Percentiles rank a stretch among this genome's conserved stretches.
phyloP scores from a whole-genome alignment of 2,329 filamentous ascomycete species.

The Coniochaeta sp. region DNA sequence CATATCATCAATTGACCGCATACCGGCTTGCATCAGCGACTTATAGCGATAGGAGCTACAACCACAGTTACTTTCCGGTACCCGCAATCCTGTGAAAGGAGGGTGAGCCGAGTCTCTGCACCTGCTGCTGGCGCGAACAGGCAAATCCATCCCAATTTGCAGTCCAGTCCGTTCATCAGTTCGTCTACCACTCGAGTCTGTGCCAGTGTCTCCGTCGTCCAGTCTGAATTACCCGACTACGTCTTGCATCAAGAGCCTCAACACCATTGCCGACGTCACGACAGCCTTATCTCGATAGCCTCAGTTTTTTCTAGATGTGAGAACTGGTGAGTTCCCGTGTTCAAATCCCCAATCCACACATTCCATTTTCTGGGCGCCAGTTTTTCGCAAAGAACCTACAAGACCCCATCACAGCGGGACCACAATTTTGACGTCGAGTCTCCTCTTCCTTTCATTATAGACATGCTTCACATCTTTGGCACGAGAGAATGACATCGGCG shows the following conservation, averaged over 20 bases:
- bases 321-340: not conserved
- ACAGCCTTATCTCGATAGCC: constrained; percentile 7
- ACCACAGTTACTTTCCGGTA: not conserved
- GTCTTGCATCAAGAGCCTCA: not conserved
- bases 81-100: not conserved
- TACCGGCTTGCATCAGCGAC: not conserved
- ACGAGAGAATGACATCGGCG: constrained; percentile 26
- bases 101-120: not conserved
- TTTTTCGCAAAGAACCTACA: too few species aligned
- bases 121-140: too few species aligned
- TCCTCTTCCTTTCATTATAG: not conserved
- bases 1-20: too few species aligned
- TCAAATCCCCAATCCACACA: not conserved
- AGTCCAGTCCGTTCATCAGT: too few species aligned
- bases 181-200: too few species aligned
- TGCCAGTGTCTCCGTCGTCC: constrained; percentile 11
- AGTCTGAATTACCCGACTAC: constrained; percentile 13
- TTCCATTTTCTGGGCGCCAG: not conserved
- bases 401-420: not conserved
- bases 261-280: too few species aligned
- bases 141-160: too few species aligned
- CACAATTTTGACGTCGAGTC: not conserved
- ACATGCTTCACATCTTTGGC: constrained; percentile 1
- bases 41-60: not conserved
- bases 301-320: constrained; percentile 5